A percentile compares a stretch with the other conserved stretches of the same genome.
Conservation (phyloP, 2,329 filamentous ascomycete genomes). For the Sporothrix schenckii region DNA sequence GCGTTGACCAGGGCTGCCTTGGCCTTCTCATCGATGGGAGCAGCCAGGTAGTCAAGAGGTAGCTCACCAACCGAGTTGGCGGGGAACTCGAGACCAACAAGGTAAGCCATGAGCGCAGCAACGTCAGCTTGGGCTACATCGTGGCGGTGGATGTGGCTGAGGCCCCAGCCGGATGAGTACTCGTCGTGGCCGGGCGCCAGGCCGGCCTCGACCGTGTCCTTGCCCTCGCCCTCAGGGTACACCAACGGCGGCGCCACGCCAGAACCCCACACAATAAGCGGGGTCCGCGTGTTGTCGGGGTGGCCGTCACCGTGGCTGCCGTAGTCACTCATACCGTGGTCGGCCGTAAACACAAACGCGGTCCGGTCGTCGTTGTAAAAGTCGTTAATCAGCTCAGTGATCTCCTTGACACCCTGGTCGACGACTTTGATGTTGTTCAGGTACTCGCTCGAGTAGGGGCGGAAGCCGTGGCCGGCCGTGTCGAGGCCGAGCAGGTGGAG, state of each 20-base stretch:
- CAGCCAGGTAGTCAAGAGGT: slow-evolving; percentile 79
- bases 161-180: slow-evolving; percentile 84
- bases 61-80: slow-evolving; percentile 96
- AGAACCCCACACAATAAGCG: slow-evolving; percentile 89
- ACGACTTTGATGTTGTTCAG: slow-evolving; percentile 92
- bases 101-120: slow-evolving; percentile 91
- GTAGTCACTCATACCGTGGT: slow-evolving; percentile 99
- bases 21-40: slow-evolving; percentile 74
- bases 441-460: slow-evolving; percentile 95
- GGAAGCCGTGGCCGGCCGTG: slow-evolving; percentile 80
- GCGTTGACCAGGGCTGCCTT: slow-evolving; percentile 83
- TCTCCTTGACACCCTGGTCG: slow-evolving; percentile 83
- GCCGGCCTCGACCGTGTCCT: slow-evolving; percentile 33
- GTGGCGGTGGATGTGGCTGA: slow-evolving; percentile 79
- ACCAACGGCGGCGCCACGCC: slow-evolving; percentile 77
- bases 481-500: slow-evolving; percentile 90
- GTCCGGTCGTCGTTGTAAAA: slow-evolving; percentile 88
- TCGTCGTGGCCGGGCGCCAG: slow-evolving; percentile 83
- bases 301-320: slow-evolving; percentile 98
- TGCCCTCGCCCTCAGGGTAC: slow-evolving; percentile 45
- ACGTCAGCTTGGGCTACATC: slow-evolving; percentile 95
- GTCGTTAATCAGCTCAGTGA: slow-evolving; percentile 75
- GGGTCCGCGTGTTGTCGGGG: slow-evolving; percentile 94
- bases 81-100: slow-evolving; percentile 84
- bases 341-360: slow-evolving; percentile 94